Evolutionary conservation across 1,284 basidiomycete genomes (phyloP).

Genomic region (Irpex rosettiformis): DNA sequence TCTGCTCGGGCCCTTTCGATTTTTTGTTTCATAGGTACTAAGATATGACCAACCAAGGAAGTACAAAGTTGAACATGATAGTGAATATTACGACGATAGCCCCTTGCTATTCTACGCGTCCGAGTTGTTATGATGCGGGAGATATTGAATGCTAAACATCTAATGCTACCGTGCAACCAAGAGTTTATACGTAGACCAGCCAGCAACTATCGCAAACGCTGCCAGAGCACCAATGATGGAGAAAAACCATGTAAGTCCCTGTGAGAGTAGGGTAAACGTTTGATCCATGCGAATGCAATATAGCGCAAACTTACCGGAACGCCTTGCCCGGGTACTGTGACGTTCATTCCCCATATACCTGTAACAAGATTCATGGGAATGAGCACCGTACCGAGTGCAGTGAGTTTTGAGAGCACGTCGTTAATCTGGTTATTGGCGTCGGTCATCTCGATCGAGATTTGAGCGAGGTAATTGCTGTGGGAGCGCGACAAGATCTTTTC

Average conservation of each 20-base stretch:
- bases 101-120: not conserved
- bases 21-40: not conserved
- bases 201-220: conserved; percentile 77
- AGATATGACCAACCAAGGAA: not conserved
- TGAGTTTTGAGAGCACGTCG: conserved; percentile 97
- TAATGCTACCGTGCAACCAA: conserved; percentile 44
- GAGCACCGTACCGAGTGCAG: conserved; percentile 95
- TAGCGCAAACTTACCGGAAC: conserved; percentile 17
- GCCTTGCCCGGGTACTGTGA: conserved; percentile 86
- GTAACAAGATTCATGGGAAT: conserved; percentile 97
- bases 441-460: conserved; percentile 99
- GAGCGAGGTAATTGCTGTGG: conserved; percentile 98
- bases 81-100: conserved; percentile 10
- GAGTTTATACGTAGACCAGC: conserved; percentile 79
- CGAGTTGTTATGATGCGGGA: conserved; percentile 3
- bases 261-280: conserved; percentile 22
- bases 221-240: conserved; percentile 80
- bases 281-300: not conserved
- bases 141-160: not conserved
- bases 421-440: conserved; percentile 99
- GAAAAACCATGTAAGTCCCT: conserved; percentile 75
- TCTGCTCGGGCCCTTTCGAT: not conserved
- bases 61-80: conserved; percentile 4
- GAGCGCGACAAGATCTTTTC: conserved; percentile 98
- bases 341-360: conserved; percentile 92